Conservation (phyloP, 768 basidiomycete genomes). For the Galerina marginata region DNA sequence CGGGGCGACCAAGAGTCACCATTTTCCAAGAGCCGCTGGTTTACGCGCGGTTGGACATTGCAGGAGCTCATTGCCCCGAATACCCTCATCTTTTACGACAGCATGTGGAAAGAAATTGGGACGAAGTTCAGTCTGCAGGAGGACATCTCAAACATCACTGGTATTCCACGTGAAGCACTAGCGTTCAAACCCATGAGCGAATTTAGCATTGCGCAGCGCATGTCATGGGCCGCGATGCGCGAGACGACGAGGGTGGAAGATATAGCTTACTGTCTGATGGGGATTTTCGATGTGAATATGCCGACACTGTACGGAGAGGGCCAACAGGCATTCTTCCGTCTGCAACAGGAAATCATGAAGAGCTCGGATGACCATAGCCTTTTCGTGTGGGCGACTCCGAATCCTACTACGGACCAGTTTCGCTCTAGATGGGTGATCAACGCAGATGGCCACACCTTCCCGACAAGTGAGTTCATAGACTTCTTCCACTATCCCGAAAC, state of each 20-base stretch:
- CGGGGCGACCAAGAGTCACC: neutral
- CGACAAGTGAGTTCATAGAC: no score
- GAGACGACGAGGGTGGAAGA: neutral
- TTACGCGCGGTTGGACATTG: slow-evolving; percentile 19
- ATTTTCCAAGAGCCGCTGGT: slow-evolving; percentile 10
- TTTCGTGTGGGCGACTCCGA: neutral
- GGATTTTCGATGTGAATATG: neutral
- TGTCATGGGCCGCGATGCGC: neutral
- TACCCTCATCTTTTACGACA: slow-evolving; percentile 11
- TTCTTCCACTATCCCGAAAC: no score
- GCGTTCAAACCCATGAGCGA: neutral
- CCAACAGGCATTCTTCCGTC: neutral
- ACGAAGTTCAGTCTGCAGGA: neutral
- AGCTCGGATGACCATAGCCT: neutral
- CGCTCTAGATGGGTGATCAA: neutral
- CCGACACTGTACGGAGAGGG: neutral
- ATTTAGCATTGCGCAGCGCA: neutral
- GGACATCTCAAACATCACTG: neutral
- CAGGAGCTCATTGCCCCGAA: slow-evolving; percentile 17
- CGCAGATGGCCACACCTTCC: neutral
- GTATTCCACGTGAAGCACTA: neutral
- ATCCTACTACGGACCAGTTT: no score
- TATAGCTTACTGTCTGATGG: neutral
- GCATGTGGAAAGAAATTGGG: neutral
- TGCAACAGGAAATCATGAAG: neutral